Evolutionary conservation across 1,284 basidiomycete species (phyloP).

Genomic region (Rhodotorula sp.): DNA sequence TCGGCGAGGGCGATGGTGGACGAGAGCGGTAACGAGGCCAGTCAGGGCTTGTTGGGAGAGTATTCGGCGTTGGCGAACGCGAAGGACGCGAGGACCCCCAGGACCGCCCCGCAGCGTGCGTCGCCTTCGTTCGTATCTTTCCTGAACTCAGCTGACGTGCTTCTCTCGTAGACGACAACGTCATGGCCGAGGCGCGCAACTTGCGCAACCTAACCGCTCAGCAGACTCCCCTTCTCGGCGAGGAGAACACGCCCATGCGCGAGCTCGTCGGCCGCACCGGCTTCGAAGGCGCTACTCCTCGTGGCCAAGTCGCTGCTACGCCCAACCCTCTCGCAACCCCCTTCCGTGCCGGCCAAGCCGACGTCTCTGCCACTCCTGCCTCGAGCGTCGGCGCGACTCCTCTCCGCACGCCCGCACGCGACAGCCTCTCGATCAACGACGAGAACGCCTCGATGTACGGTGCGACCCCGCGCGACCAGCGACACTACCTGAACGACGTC

Average conservation of each 20-base stretch:
- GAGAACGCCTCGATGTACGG: constrained; percentile 56
- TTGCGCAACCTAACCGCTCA: constrained; percentile 84
- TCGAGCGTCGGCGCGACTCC: constrained; percentile 66
- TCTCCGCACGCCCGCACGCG: constrained; percentile 84
- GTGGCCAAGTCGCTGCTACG: constrained; percentile 81
- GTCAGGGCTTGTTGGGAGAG: constrained; percentile 79
- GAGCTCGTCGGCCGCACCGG: constrained; percentile 68
- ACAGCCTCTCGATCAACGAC: constrained; percentile 85
- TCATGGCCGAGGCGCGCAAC: constrained; percentile 92
- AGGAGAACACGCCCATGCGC: constrained; percentile 92
- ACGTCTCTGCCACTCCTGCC: constrained; percentile 63
- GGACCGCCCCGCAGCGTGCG: constrained; percentile 86
- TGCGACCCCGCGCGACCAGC: constrained; percentile 73
- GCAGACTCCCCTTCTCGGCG: constrained; percentile 93
- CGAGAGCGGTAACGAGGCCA: constrained; percentile 73
- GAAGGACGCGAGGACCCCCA: constrained; percentile 84
- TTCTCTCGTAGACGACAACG: constrained; percentile 69
- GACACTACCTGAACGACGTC: constrained; percentile 61
- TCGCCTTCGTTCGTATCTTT: constrained; percentile 37
- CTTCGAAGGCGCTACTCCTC: constrained; percentile 85
- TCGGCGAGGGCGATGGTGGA: constrained; percentile 77
- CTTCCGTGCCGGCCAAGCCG: constrained; percentile 55
- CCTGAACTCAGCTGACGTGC: no score
- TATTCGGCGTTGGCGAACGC: constrained; percentile 80
- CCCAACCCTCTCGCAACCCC: constrained; percentile 95